These are phyloP conservation scores for Dryas drummondii DNA, from an alignment of 306 rosid species.

Conservation along the genomic window DNA sequence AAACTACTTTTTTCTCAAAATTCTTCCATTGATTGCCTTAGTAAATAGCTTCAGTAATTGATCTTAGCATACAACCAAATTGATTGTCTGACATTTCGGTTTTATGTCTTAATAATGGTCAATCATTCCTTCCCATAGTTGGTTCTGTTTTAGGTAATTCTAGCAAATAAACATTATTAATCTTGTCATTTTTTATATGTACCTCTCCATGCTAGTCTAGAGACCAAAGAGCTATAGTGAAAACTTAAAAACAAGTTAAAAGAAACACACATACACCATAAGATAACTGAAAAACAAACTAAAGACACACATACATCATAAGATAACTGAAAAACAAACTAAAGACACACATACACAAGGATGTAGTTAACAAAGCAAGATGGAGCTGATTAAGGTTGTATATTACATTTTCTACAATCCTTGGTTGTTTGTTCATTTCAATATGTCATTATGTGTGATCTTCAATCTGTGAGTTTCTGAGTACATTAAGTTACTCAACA, in stretches of 20 bases:
- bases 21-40: background rate
- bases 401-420: background rate
- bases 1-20: background rate
- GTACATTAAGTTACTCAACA: background rate
- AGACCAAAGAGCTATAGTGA: background rate
- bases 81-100: background rate
- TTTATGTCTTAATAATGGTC: background rate
- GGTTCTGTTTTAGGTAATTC: too few species aligned
- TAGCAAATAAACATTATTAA: background rate
- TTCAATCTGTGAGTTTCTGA: background rate
- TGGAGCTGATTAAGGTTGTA: background rate
- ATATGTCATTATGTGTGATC: background rate
- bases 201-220: background rate
- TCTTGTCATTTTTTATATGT: background rate
- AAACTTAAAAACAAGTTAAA: background rate
- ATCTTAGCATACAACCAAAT: background rate
- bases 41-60: background rate
- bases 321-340: background rate
- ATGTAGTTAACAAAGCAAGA: background rate
- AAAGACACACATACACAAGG: background rate
- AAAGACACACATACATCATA: background rate
- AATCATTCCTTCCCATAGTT: background rate
- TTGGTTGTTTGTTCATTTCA: background rate
- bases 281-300: background rate
- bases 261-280: background rate